Percentiles rank a stretch among this genome's conserved stretches.
These are phyloP conservation scores for Somion occarium DNA, from an alignment of 1,284 basidiomycete species.

Conservation along the genomic window DNA sequence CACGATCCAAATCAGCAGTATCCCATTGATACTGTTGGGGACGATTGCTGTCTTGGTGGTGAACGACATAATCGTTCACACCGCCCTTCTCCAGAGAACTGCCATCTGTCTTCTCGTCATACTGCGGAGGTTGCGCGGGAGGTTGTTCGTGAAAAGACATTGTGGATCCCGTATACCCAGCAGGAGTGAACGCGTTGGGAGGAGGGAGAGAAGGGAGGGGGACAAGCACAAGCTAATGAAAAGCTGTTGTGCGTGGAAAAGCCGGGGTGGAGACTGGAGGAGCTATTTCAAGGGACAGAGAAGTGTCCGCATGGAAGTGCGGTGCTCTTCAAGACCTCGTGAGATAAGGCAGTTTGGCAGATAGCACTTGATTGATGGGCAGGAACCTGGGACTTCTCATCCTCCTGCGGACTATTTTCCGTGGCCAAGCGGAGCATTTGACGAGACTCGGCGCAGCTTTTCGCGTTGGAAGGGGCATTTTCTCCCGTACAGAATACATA, in stretches of 20 bases:
- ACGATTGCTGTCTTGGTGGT: constrained; percentile 7
- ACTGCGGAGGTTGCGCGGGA: neutral
- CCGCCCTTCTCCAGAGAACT: constrained; percentile 29
- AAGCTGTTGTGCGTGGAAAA: constrained; percentile 6
- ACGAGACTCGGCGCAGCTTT: neutral
- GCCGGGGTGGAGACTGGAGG: neutral
- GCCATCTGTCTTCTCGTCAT: constrained; percentile 19
- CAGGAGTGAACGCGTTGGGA: neutral
- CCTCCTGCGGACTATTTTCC: neutral
- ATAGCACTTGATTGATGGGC: constrained; percentile 10
- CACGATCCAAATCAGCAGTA: constrained; percentile 53
- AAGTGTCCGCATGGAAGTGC: constrained; percentile 4
- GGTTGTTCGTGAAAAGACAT: neutral
- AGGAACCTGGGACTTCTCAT: neutral
- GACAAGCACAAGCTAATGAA: constrained; percentile 1
- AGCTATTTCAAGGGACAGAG: constrained; percentile 1
- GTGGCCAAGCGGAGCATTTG: neutral
- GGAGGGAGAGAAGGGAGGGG: constrained; percentile 1
- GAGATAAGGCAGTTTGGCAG: constrained; percentile 6
- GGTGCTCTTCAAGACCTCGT: neutral
- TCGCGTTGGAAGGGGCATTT: no score
- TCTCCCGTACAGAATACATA: no score
- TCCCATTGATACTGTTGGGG: constrained; percentile 36
- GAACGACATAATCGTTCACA: constrained; percentile 23
- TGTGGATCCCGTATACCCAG: neutral